Evolutionary conservation across 2,329 filamentous ascomycete genomes (phyloP), one percentile per base, ranked within the genome.

Genomic region (Neofusicoccum ribis): DNA sequence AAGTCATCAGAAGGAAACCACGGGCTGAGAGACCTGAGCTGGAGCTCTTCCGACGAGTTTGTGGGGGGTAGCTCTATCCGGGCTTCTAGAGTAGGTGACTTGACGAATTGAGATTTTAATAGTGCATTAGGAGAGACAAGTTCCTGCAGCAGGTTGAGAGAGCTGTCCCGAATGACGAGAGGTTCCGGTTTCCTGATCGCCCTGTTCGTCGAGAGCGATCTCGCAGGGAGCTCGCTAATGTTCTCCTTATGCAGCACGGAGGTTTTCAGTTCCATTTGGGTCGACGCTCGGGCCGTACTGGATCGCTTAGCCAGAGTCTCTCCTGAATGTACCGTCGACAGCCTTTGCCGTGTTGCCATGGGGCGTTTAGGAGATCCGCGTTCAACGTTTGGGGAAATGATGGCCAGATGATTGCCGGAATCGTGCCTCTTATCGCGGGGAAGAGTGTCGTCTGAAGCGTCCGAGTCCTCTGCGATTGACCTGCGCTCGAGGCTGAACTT

Each of bases 91-190:
- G 77, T 69, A 14, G 76, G 77, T 6, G 76, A 73, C 12, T 75
- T 76, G 36, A 78, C 73, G 66, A 77, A 78, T 50, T 72, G 72
- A 3, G 75, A 76, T 50, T 71, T 73, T 47, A 77, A 70, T 3
- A 78, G 68, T 3, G 72, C 72, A 23, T 67, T 69, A 0, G 75
- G 72, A 7, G 74, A 76, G 5, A 78, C 77, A 5, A 78, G 73
- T 39, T 79, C 74, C 69, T 80, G 74, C 4, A 80, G 72, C 5
- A 73, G 69, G 59, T 75, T 77, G 14, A 80, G 72, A 1, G 77
- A 77, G n/a, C 72, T 65, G 68, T 80, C 78, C 0, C 76, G 74
- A 8, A 75, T 70, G 44, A 69, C 66, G n/a, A 78, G 69, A 2
- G 74, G 73, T 0, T 66, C 36, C 54, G 72, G 73, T 23, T 67